These are phyloP conservation scores for Agapanthus africanus DNA, from an alignment of 106 monocot genomes.

Conservation along the genomic window DNA sequence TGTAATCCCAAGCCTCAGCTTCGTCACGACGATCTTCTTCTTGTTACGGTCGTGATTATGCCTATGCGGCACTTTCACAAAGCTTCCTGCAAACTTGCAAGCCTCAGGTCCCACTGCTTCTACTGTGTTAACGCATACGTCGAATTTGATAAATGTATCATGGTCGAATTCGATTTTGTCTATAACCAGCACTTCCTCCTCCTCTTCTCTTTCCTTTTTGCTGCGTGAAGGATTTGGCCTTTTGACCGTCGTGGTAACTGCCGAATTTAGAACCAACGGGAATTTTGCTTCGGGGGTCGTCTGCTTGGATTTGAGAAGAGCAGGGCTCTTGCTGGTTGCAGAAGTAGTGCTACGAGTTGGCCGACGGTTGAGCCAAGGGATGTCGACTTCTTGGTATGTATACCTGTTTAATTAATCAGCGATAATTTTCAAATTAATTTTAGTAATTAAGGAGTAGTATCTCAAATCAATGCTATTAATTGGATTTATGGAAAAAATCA, in stretches of 20 bases:
- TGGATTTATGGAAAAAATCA: no score
- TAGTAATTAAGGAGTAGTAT: no score
- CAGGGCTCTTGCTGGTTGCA: no score
- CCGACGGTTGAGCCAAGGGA: constrained; percentile 10
- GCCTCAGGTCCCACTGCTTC: constrained; percentile 11
- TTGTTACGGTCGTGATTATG: not conserved
- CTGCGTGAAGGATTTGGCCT: constrained; percentile 8
- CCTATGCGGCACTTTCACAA: constrained; percentile 39
- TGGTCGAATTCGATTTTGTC: constrained; percentile 16
- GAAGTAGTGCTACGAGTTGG: no score
- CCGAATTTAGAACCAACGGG: not conserved
- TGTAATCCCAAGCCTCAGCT: constrained; percentile 31
- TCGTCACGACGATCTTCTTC: not conserved
- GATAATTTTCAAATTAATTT: no score
- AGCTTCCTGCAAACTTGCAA: constrained; percentile 58
- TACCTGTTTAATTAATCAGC: no score
- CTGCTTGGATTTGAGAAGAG: no score
- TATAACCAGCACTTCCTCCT: constrained; percentile 25
- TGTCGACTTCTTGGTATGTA: constrained; percentile 10
- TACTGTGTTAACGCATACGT: constrained; percentile 35
- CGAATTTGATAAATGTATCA: constrained; percentile 29
- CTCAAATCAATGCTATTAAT: no score
- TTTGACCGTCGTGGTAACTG: not conserved
- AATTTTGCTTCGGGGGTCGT: no score
- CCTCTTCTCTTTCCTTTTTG: constrained; percentile 7